phyloP scores from a whole-genome alignment of 2,329 filamentous ascomycete species.

The Huntiella decipiens region DNA sequence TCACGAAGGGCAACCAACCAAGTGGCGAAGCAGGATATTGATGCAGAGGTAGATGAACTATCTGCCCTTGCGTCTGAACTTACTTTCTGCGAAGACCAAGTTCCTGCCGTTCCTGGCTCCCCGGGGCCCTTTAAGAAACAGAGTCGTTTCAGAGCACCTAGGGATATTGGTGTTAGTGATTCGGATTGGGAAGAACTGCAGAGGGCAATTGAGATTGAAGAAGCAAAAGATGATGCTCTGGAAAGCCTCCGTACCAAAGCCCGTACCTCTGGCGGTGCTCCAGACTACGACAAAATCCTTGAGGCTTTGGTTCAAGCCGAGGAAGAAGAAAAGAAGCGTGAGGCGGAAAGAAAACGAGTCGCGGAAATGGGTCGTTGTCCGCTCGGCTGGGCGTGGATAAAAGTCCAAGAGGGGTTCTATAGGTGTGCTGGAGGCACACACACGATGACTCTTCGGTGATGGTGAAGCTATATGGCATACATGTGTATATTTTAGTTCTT shows the following conservation, averaged over 20 bases:
- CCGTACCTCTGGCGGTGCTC: constrained; percentile 12
- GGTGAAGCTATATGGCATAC: no score
- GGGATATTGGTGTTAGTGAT: constrained; percentile 41
- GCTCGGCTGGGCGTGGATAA: constrained; percentile 41
- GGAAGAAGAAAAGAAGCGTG: constrained; percentile 22
- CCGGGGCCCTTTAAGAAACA: neutral
- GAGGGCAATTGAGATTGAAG: constrained; percentile 24
- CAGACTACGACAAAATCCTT: constrained; percentile 19
- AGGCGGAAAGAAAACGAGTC: constrained; percentile 27
- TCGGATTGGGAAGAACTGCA: constrained; percentile 42
- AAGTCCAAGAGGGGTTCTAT: constrained; percentile 33
- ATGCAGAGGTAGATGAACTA: no score
- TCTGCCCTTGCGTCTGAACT: no score
- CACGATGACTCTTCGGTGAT: constrained; percentile 16
- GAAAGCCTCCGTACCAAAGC: constrained; percentile 16
- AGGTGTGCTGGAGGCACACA: constrained; percentile 43
- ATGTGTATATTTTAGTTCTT: no score
- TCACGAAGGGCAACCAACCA: neutral
- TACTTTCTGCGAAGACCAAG: neutral
- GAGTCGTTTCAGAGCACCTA: neutral
- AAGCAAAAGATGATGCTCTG: constrained; percentile 21
- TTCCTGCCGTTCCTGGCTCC: neutral
- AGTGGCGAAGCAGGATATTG: neutral
- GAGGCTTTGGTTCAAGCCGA: constrained; percentile 20
- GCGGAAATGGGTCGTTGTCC: constrained; percentile 34